These are phyloP conservation scores for Linum tenue DNA, from an alignment of 345 rosid genomes.

Conservation along the genomic window DNA sequence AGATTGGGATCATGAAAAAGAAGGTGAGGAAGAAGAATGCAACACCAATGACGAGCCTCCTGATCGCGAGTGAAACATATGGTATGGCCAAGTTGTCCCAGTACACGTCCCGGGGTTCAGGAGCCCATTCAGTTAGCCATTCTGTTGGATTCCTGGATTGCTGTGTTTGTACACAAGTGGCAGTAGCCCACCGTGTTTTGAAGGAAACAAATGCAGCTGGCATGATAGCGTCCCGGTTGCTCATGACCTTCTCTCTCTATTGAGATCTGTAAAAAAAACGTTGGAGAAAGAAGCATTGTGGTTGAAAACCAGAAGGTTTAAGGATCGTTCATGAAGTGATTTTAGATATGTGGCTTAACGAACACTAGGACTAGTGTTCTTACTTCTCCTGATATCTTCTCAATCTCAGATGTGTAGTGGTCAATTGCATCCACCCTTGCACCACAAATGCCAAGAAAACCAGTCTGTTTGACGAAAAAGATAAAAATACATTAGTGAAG, in stretches of 20 bases:
- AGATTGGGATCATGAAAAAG: slow-evolving; percentile 95
- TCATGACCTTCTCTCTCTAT: slow-evolving; percentile 45
- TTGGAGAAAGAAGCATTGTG: too few species aligned
- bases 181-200: slow-evolving; percentile 87
- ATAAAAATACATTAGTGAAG: neutral
- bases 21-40: slow-evolving; percentile 87
- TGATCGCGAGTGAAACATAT: slow-evolving; percentile 64
- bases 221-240: slow-evolving; percentile 41
- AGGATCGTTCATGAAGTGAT: neutral
- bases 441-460: slow-evolving; percentile 71
- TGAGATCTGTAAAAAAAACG: slow-evolving; percentile 35
- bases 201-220: slow-evolving; percentile 88
- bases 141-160: slow-evolving; percentile 75
- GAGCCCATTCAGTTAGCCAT: slow-evolving; percentile 96
- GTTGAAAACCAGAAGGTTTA: too few species aligned
- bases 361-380: slow-evolving; percentile 2
- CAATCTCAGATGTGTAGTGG: slow-evolving; percentile 47
- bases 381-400: slow-evolving; percentile 50
- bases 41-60: slow-evolving; percentile 55
- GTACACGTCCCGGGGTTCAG: slow-evolving; percentile 79
- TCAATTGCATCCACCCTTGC: slow-evolving; percentile 68
- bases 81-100: slow-evolving; percentile 90
- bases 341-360: neutral
- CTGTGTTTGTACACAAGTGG: slow-evolving; percentile 89
- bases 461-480: slow-evolving; percentile 38